phyloP scores from a whole-genome alignment of 805 yeast genomes.

The Kazachstania kunashirensis region DNA sequence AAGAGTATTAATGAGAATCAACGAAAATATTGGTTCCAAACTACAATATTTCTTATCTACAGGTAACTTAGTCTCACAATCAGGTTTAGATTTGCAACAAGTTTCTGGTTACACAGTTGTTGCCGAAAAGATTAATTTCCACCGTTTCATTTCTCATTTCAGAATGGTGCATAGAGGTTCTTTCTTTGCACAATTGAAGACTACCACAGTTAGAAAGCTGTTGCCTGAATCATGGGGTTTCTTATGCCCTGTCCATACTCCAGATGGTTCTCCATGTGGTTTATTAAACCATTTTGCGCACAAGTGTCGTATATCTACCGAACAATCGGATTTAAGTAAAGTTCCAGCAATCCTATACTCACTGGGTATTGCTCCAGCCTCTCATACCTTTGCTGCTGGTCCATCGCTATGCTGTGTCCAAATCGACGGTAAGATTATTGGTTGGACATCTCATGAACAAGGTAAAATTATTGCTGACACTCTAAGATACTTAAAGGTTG shows the following conservation, averaged over 20 bases:
- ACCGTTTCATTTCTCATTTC: slow-evolving; percentile 96
- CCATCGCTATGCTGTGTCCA: slow-evolving; percentile 85
- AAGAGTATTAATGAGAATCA: slow-evolving; percentile 65
- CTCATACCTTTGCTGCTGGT: slow-evolving; percentile 72
- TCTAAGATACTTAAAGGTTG: slow-evolving; percentile 84
- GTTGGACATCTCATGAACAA: slow-evolving; percentile 88
- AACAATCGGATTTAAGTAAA: slow-evolving; percentile 58
- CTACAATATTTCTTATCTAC: slow-evolving; percentile 90
- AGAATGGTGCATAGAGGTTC: slow-evolving; percentile 99
- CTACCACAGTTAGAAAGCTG: slow-evolving; percentile 92
- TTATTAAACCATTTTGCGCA: slow-evolving; percentile 92
- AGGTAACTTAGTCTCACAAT: slow-evolving; percentile 93
- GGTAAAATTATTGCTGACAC: slow-evolving; percentile 84
- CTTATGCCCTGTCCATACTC: slow-evolving; percentile 97
- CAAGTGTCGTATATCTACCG: slow-evolving; percentile 80
- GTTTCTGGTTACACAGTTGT: slow-evolving; percentile 97
- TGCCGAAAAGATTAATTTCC: slow-evolving; percentile 95
- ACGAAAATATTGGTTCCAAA: slow-evolving; percentile 91
- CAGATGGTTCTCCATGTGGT: slow-evolving; percentile 99
- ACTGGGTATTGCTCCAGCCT: slow-evolving; percentile 73
- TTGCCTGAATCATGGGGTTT: slow-evolving; percentile 99
- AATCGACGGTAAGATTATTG: slow-evolving; percentile 82
- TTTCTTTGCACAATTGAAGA: slow-evolving; percentile 94
- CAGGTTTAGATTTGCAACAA: slow-evolving; percentile 96
- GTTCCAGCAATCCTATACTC: slow-evolving; percentile 57